Percentiles rank a stretch among this genome's conserved stretches.
These are phyloP conservation scores for Aspergillus pseudoviridinutans DNA, from an alignment of 2,329 filamentous ascomycete species.

Conservation along the genomic window DNA sequence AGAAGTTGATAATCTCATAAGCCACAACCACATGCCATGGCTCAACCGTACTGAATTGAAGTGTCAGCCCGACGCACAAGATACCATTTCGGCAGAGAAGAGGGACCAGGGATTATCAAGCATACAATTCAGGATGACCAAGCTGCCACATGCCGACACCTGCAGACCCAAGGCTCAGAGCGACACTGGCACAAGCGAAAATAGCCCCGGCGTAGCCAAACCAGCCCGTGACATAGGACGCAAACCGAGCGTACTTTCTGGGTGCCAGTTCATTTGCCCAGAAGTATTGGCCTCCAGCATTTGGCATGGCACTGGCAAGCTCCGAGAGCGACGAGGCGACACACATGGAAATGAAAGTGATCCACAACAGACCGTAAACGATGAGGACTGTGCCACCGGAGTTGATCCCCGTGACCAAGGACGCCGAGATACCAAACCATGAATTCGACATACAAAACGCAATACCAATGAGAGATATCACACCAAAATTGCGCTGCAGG, in stretches of 20 bases:
- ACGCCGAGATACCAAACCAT: conserved; percentile 50
- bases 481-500: conserved; percentile 43
- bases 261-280: conserved; percentile 49
- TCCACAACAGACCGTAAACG: conserved; percentile 48
- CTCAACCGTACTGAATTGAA: conserved; percentile 21
- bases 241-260: conserved; percentile 41
- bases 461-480: conserved; percentile 47
- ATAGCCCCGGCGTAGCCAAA: conserved; percentile 52
- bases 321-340: conserved; percentile 46
- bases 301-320: conserved; percentile 47
- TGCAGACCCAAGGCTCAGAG: conserved; percentile 46
- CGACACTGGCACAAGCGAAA: conserved; percentile 52
- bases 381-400: conserved; percentile 47
- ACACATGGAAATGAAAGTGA: conserved; percentile 43
- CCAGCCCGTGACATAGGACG: conserved; percentile 49
- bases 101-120: background rate
- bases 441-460: conserved; percentile 51
- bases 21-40: conserved; percentile 40
- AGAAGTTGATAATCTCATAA: conserved; percentile 46
- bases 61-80: background rate
- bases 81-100: background rate
- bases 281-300: conserved; percentile 51
- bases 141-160: conserved; percentile 51
- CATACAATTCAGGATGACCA: conserved; percentile 50
- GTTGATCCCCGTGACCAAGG: conserved; percentile 48